These are phyloP conservation scores for Leccinum imitatum DNA, from an alignment of 768 basidiomycete species.

Conservation along the genomic window DNA sequence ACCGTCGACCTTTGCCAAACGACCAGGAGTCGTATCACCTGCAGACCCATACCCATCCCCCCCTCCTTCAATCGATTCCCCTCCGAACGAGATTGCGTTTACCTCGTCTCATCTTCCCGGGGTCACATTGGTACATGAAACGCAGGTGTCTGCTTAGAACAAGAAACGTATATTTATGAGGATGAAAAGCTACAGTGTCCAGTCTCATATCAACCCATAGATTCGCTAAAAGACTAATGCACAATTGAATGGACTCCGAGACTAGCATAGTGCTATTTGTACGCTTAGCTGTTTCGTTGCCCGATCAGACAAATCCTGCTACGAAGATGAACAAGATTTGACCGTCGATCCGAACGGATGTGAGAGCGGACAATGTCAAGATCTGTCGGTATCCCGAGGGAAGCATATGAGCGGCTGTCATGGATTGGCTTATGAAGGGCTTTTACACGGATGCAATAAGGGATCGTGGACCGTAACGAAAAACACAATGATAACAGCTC, in stretches of 20 bases:
- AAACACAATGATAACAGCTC: conserved; percentile 10
- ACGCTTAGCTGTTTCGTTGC: background rate
- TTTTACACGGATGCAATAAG: conserved; percentile 25
- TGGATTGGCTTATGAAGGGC: conserved; percentile 11
- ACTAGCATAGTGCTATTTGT: background rate
- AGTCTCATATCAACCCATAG: conserved; percentile 4
- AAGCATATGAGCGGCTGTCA: conserved; percentile 7
- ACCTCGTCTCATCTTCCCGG: conserved; percentile 2
- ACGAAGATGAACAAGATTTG: background rate
- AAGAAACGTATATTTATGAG: conserved; percentile 26
- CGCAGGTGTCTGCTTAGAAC: conserved; percentile 20
- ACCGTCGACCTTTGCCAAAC: conserved; percentile 25
- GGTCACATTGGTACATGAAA: conserved; percentile 11
- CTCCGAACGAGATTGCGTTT: conserved; percentile 20
- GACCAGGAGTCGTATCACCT: conserved; percentile 27
- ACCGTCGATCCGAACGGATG: background rate
- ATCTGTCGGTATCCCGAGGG: background rate
- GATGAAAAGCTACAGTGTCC: conserved; percentile 4
- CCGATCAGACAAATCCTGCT: too few relatives aligned
- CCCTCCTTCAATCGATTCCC: conserved; percentile 36
- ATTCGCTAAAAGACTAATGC: background rate
- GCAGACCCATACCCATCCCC: conserved; percentile 52
- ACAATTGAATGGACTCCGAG: background rate
- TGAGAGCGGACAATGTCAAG: background rate
- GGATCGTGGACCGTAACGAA: conserved; percentile 12